Percentiles rank a stretch among this genome's conserved stretches.
Conservation (phyloP, 192 early-diverging fungal species). For the Diversispora eburnea region DNA sequence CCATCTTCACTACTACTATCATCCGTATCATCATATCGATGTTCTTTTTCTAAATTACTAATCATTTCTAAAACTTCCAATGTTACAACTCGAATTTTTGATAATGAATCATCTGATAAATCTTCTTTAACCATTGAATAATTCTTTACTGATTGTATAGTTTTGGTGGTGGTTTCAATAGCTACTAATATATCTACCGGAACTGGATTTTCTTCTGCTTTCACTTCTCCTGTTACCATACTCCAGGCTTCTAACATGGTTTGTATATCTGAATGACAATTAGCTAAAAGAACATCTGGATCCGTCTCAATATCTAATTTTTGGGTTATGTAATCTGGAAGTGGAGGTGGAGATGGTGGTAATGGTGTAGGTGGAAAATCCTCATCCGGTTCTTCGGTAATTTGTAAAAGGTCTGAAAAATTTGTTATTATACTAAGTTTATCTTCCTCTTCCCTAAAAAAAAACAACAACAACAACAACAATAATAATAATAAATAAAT, state of each 20-base stretch:
- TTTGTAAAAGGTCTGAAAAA: conserved; percentile 18
- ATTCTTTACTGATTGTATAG: conserved; percentile 48
- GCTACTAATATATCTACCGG: conserved; percentile 44
- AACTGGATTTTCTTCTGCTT: conserved; percentile 32
- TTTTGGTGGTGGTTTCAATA: conserved; percentile 49
- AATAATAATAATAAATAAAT: not conserved
- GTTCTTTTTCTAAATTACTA: conserved; percentile 42
- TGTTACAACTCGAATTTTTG: conserved; percentile 41
- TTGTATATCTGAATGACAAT: conserved; percentile 51
- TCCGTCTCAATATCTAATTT: conserved; percentile 46
- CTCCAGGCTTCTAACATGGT: conserved; percentile 45
- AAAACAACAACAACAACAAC: too few species aligned
- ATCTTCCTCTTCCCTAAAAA: conserved; percentile 7
- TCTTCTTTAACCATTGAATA: conserved; percentile 50
- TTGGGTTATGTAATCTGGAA: conserved; percentile 18
- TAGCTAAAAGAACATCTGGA: conserved; percentile 41
- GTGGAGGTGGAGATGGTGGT: conserved; percentile 39
- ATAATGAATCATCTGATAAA: conserved; percentile 37
- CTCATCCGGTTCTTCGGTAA: conserved; percentile 44
- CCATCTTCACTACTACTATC: conserved; percentile 38
- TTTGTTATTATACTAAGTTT: conserved; percentile 25
- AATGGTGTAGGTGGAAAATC: conserved; percentile 39
- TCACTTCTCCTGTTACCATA: conserved; percentile 23
- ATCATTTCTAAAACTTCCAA: conserved; percentile 48
- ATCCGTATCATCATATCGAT: conserved; percentile 39